phyloP scores from a whole-genome alignment of 163 green algal species.

The Chlamydomonas reinhardtii region DNA sequence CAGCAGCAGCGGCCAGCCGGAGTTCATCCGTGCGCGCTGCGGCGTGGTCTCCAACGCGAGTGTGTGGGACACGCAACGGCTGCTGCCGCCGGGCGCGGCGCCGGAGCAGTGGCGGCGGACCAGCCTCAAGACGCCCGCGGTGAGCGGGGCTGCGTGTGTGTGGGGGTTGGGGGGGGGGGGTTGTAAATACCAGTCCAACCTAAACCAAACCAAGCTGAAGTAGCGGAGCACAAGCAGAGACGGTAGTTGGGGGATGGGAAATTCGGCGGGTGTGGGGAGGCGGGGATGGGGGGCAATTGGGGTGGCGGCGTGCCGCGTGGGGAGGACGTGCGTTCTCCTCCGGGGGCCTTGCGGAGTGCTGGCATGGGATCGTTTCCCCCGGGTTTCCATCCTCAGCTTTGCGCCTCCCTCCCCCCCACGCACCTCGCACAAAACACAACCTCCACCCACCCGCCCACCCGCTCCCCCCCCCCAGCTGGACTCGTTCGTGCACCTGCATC shows the following conservation, averaged over 20 bases:
- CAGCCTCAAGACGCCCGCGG: constrained; percentile 58
- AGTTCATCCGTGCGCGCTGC: constrained; percentile 58
- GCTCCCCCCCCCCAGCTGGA: constrained; percentile 57
- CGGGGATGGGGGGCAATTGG: not conserved
- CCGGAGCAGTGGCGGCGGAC: constrained; percentile 53
- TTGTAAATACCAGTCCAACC: no score
- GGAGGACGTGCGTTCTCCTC: no score
- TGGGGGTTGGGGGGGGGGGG: no score
- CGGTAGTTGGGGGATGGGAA: no score
- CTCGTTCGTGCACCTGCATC: constrained; percentile 95
- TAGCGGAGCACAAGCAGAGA: no score
- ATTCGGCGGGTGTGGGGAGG: no score
- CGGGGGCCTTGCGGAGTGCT: no score
- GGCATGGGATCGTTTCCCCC: no score
- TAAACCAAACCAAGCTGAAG: not conserved
- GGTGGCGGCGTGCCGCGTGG: no score
- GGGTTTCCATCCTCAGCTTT: no score
- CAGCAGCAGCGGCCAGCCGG: not conserved
- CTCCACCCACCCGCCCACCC: not conserved
- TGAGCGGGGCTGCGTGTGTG: no score
- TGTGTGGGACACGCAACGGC: constrained; percentile 88
- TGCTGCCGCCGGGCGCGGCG: constrained; percentile 76
- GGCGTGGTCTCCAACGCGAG: constrained; percentile 94
- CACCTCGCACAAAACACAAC: not conserved
- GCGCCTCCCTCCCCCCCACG: no score